phyloP scores from a whole-genome alignment of 2,329 filamentous ascomycete species.

The Orbilia ellipsospora region DNA sequence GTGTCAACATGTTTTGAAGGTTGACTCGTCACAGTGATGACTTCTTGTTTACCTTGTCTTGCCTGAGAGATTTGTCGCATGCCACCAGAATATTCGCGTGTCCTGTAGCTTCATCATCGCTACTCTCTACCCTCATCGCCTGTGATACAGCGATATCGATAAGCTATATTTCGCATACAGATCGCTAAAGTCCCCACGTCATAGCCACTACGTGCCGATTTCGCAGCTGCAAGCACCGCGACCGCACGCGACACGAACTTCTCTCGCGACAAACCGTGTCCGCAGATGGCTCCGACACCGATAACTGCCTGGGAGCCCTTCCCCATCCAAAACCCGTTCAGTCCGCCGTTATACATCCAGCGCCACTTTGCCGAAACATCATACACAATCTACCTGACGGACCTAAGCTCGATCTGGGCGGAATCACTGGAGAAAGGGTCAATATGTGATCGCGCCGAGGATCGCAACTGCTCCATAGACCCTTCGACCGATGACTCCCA shows the following conservation, averaged over 20 bases:
- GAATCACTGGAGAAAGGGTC: constrained; percentile 72
- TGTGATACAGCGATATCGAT: constrained; percentile 33
- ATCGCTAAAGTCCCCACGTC: constrained; percentile 30
- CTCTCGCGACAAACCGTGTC: constrained; percentile 29
- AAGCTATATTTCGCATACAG: constrained; percentile 20
- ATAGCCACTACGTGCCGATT: constrained; percentile 25
- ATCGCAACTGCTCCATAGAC: constrained; percentile 77
- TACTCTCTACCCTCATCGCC: constrained; percentile 18
- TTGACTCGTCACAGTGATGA: constrained; percentile 16
- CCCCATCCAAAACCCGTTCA: constrained; percentile 53
- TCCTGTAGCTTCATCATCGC: not conserved
- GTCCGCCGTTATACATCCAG: constrained; percentile 73
- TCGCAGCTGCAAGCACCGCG: constrained; percentile 23
- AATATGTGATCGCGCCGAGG: constrained; percentile 72
- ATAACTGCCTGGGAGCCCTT: constrained; percentile 57
- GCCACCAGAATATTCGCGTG: constrained; percentile 3
- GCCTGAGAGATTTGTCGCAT: not conserved
- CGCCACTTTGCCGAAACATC: constrained; percentile 67
- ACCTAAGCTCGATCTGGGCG: constrained; percentile 78
- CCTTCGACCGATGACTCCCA: constrained; percentile 76
- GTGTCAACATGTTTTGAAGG: too few species aligned
- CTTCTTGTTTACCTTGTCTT: constrained; percentile 8
- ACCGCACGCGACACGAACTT: constrained; percentile 23
- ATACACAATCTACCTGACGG: constrained; percentile 76
- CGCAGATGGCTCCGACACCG: constrained; percentile 38